Evolutionary conservation across 768 basidiomycete genomes (phyloP).

Genomic region (Atractiella rhizophila): DNA sequence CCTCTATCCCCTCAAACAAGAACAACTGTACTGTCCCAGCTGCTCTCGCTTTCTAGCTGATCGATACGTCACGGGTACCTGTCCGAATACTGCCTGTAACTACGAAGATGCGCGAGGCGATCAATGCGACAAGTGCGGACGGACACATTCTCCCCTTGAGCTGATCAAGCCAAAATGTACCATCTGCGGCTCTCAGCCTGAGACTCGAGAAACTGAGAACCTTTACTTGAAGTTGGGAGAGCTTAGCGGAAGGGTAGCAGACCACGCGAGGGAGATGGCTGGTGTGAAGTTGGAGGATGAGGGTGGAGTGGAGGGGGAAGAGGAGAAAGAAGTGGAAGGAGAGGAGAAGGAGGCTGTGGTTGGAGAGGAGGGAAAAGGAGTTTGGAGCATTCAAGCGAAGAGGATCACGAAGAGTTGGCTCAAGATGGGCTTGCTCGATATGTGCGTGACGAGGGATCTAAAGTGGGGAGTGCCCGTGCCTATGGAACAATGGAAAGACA

Average conservation of each 20-base stretch:
- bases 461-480: constrained; percentile 93
- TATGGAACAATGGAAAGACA: constrained; percentile 61
- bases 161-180: constrained; percentile 86
- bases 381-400: constrained; percentile 84
- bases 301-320: no score
- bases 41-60: constrained; percentile 67
- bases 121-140: constrained; percentile 81
- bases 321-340: no score
- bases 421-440: constrained; percentile 58
- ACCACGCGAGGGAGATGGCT: no score
- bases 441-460: constrained; percentile 77
- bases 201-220: constrained; percentile 57
- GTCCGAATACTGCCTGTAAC: constrained; percentile 74
- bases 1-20: constrained; percentile 21
- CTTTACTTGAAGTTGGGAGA: constrained; percentile 72
- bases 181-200: constrained; percentile 49
- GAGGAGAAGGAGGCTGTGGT: constrained; percentile 69
- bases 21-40: neutral
- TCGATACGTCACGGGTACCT: constrained; percentile 91
- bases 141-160: constrained; percentile 78
- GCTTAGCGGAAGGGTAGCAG: no score
- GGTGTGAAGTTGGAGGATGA: no score
- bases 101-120: constrained; percentile 91
- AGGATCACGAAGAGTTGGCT: constrained; percentile 70
- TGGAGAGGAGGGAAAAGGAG: constrained; percentile 46